Evolutionary conservation across 208 protist species (phyloP).

Genomic region (Leishmania martiniquensis): DNA sequence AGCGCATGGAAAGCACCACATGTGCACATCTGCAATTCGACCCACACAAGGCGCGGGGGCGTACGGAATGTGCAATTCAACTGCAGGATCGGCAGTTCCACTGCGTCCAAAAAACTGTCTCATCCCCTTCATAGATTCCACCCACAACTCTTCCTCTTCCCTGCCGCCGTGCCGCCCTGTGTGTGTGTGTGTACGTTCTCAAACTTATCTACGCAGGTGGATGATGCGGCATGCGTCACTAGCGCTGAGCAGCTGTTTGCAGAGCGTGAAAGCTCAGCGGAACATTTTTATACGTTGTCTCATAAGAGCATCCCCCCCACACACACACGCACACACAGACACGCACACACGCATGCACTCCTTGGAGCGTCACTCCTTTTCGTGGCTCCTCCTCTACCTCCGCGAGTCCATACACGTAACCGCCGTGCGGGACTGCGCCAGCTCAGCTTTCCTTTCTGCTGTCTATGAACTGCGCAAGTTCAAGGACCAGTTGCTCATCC

Average conservation of each 20-base stretch:
- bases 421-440: background rate
- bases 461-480: slow-evolving; percentile 55
- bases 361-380: background rate
- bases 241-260: background rate
- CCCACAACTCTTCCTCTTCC: background rate
- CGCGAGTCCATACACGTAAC: background rate
- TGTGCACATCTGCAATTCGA: background rate
- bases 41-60: too few relatives aligned
- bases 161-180: background rate
- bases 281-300: background rate
- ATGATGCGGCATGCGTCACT: background rate
- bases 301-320: background rate
- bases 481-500: slow-evolving; percentile 68
- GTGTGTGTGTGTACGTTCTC: background rate
- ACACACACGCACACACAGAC: too few relatives aligned
- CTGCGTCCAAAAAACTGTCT: background rate
- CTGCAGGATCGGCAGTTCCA: background rate
- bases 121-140: background rate
- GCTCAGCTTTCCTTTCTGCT: slow-evolving; percentile 14
- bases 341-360: too few relatives aligned
- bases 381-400: background rate
- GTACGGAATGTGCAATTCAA: too few relatives aligned
- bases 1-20: background rate
- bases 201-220: background rate
- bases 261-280: background rate